Base-by-base conservation (phyloP, 225 moss, liverwort and hornwort species). In the Pleurozium schreberi region DNA sequence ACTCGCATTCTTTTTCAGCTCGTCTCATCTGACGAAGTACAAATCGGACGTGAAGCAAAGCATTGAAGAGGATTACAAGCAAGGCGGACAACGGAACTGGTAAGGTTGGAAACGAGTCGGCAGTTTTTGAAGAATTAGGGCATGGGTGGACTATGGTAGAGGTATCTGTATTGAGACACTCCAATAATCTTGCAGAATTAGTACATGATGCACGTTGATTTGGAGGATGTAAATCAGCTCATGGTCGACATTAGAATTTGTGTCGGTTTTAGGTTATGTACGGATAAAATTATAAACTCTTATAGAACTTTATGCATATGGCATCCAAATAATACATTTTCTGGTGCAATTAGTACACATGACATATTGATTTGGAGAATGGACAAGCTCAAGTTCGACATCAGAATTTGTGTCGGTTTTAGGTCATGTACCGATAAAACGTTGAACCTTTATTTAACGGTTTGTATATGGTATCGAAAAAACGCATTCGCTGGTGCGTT, bases 41-140 rank as follows among this genome's bases (percentile, higher is more conserved):
- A 95, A 95, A 75, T 73, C 94, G 52, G 96, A 96, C 50, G 93
- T 92, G 90, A 98, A 98, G 91, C 92, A 93, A 58, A 90, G 33
- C 85, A 90, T 98, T 33, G 98, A 98, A 88, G 98, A 98, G 62
- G 96, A 98, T 70, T 95, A 87, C 69, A 98, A 94, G 88, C 93
- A 92, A 36, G 96, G 98, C 77, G 98, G 98, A 58, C 98, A 98
- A 78, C 96, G 98, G 57, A 94, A 96, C 88, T 98, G 98, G 98
- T 98, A 88, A 90, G 90, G 13, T 70, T 71, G 26, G 5, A 70
- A 31, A 69, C n/a, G 45, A 30, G 50, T 62, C 42, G 16, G 30
- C 49, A 63, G 6, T 8, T 31, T 89, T 55, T 45, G 27, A 60
- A 26, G 57, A 82, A 83, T 64, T 90, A 85, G 88, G 88, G 71